A percentile compares a stretch with the other conserved stretches of the same genome.
These are phyloP conservation scores for Ensete ventricosum DNA, from an alignment of 176 grass and related monocot species.

Conservation along the genomic window DNA sequence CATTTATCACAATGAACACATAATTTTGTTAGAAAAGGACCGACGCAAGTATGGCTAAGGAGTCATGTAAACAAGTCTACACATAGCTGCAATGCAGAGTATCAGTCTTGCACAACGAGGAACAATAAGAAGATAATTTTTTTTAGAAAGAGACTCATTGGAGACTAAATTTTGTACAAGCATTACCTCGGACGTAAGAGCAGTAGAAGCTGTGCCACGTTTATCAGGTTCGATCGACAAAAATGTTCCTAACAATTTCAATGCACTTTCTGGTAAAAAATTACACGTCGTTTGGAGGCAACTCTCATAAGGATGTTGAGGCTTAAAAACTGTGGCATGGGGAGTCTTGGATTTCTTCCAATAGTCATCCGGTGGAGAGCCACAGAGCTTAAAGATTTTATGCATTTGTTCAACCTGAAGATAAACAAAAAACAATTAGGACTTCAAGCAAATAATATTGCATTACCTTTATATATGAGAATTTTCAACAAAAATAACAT, in stretches of 20 bases:
- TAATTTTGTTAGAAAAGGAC: too few relatives aligned
- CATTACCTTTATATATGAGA: background rate
- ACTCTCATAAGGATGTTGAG: conserved; percentile 48
- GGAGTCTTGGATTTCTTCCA: conserved; percentile 46
- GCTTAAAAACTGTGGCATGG: conserved; percentile 59
- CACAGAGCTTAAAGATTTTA: conserved; percentile 94
- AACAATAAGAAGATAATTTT: background rate
- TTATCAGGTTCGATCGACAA: conserved; percentile 54
- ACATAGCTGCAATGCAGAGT: background rate
- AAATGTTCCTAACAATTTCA: conserved; percentile 42
- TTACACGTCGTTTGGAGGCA: conserved; percentile 40
- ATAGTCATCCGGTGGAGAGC: conserved; percentile 61
- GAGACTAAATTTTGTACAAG: background rate
- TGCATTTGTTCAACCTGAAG: conserved; percentile 81
- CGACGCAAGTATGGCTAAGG: too few relatives aligned
- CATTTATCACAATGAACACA: too few relatives aligned
- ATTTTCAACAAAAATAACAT: too few relatives aligned
- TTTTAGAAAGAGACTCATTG: too few relatives aligned
- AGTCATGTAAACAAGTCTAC: too few relatives aligned
- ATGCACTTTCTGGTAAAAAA: conserved; percentile 33
- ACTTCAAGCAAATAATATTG: background rate
- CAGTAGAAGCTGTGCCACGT: conserved; percentile 53
- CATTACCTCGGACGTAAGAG: conserved; percentile 53
- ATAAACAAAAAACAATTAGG: background rate
- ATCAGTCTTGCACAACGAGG: background rate